These are phyloP conservation scores for Pyrenochaeta sp. DNA, from an alignment of 2,329 filamentous ascomycete genomes.

Conservation along the genomic window DNA sequence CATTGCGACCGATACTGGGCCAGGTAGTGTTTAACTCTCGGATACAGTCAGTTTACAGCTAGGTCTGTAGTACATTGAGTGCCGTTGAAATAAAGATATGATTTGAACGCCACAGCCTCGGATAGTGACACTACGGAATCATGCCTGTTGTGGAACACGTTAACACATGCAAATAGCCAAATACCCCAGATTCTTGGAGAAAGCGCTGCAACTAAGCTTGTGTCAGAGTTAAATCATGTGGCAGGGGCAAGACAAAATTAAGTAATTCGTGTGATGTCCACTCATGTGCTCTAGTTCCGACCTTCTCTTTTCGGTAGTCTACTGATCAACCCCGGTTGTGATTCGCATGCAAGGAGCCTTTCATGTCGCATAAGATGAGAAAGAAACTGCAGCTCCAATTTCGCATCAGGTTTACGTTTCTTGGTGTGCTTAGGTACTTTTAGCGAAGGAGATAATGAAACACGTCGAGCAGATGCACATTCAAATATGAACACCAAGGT, in stretches of 20 bases:
- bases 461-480: too few relatives aligned
- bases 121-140: constrained; percentile 16
- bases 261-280: constrained; percentile 23
- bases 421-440: too few relatives aligned
- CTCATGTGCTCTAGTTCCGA: constrained; percentile 23
- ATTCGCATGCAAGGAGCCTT: too few relatives aligned
- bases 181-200: constrained; percentile 20
- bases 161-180: constrained; percentile 2
- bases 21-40: too few relatives aligned
- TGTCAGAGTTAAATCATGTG: constrained; percentile 32
- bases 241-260: constrained; percentile 27
- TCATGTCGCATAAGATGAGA: too few relatives aligned
- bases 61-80: constrained; percentile 4
- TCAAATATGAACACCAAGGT: too few relatives aligned
- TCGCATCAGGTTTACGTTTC: too few relatives aligned
- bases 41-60: constrained; percentile 6
- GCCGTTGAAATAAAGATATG: constrained; percentile 20
- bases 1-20: constrained; percentile 6
- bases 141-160: constrained; percentile 32
- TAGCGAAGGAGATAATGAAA: too few relatives aligned
- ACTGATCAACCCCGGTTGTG: too few relatives aligned
- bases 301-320: constrained; percentile 18
- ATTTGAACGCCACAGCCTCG: constrained; percentile 18
- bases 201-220: constrained; percentile 12
- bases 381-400: too few relatives aligned